phyloP scores from a whole-genome alignment of 108 stramenopile genomes.

The Discostella stelligeroides region DNA sequence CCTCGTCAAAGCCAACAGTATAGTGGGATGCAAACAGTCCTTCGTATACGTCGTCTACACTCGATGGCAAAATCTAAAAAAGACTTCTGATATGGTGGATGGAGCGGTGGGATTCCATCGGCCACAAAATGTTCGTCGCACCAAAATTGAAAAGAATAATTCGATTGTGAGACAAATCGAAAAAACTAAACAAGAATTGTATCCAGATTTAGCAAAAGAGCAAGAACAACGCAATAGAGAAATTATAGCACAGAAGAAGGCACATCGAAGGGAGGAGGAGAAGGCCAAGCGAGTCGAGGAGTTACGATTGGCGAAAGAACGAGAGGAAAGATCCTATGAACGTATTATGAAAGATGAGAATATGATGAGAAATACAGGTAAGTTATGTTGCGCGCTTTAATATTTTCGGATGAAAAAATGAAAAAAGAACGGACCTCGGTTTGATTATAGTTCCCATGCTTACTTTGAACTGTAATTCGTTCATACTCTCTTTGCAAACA shows the following conservation, averaged over 20 bases:
- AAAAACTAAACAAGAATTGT: conserved; percentile 65
- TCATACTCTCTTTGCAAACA: too few species aligned
- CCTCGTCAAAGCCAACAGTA: conserved; percentile 84
- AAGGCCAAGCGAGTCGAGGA: conserved; percentile 64
- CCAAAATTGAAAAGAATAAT: conserved; percentile 76
- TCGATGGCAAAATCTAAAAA: conserved; percentile 83
- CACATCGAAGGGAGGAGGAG: conserved; percentile 50
- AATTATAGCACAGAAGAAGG: conserved; percentile 73
- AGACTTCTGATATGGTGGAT: conserved; percentile 73
- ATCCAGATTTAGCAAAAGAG: conserved; percentile 66
- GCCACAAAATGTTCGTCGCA: conserved; percentile 79
- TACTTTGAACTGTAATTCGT: too few species aligned
- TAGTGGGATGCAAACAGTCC: conserved; percentile 77
- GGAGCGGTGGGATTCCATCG: conserved; percentile 85
- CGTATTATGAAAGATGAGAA: conserved; percentile 65
- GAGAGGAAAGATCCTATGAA: conserved; percentile 77
- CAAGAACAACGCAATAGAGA: conserved; percentile 67
- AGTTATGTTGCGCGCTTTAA: conserved; percentile 5
- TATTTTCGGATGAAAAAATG: too few species aligned
- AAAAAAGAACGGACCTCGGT: too few species aligned
- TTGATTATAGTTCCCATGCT: too few species aligned
- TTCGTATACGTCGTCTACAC: conserved; percentile 84
- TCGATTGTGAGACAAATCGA: conserved; percentile 73
- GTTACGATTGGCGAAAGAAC: conserved; percentile 46
- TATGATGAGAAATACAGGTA: conserved; percentile 62